Evolutionary conservation across 345 rosid species (phyloP).

Genomic region (Cochlearia excelsa): DNA sequence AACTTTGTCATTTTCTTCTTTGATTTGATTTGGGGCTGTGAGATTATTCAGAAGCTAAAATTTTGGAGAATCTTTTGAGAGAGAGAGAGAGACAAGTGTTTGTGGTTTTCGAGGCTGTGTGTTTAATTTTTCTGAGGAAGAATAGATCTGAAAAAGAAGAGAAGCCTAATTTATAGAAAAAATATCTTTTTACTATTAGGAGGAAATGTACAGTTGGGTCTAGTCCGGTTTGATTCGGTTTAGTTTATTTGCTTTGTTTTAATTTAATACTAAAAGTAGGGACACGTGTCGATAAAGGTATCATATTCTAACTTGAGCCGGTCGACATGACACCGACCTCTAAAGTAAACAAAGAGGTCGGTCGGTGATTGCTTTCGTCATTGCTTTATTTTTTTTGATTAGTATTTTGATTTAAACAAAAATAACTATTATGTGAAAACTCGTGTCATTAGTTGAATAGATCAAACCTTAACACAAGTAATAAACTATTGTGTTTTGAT

Average conservation of each 20-base stretch:
- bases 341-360: conserved; percentile 2
- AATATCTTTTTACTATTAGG: too few species aligned
- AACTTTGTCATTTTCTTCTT: too few species aligned
- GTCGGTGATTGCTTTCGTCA: conserved; percentile 12
- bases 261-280: background rate
- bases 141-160: too few species aligned
- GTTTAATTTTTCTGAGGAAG: too few species aligned
- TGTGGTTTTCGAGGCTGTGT: too few species aligned
- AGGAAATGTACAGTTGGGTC: background rate
- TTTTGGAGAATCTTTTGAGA: too few species aligned
- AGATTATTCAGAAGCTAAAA: too few species aligned
- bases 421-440: background rate
- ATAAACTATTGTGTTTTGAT: background rate
- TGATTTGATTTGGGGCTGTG: too few species aligned
- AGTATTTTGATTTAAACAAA: background rate
- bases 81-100: too few species aligned
- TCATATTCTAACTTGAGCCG: conserved; percentile 6
- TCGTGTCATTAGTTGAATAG: background rate
- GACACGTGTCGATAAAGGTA: conserved; percentile 20
- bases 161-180: too few species aligned
- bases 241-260: background rate
- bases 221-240: background rate
- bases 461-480: background rate
- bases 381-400: background rate
- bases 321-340: conserved; percentile 26